Evolutionary conservation across 768 basidiomycete genomes (phyloP).

Genomic region (Clavulina sp.): DNA sequence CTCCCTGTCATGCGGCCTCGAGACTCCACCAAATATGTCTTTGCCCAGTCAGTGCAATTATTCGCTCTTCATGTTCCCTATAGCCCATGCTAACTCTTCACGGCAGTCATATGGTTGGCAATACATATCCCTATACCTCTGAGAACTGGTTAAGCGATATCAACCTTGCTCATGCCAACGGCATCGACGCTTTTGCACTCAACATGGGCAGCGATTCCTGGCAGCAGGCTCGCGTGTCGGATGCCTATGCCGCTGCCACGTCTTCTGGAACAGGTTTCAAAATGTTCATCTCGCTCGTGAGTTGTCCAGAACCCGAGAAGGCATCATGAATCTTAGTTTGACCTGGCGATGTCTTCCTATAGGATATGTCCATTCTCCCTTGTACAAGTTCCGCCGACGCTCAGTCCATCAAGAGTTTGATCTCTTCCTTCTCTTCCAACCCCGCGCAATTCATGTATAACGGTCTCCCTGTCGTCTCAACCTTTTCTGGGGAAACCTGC

Average conservation of each 20-base stretch:
- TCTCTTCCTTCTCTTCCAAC: constrained; percentile 34
- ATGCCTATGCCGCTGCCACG: constrained; percentile 25
- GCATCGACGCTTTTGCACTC: constrained; percentile 22
- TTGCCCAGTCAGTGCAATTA: neutral
- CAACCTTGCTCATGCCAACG: constrained; percentile 6
- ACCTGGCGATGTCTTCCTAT: constrained; percentile 1
- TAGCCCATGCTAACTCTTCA: neutral
- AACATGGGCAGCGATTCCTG: constrained; percentile 24
- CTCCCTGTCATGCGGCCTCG: neutral
- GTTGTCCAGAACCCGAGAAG: constrained; percentile 10
- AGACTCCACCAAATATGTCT: neutral
- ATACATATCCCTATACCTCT: constrained; percentile 10
- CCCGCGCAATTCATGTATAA: constrained; percentile 43
- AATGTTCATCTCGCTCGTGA: constrained; percentile 63
- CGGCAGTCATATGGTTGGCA: constrained; percentile 9
- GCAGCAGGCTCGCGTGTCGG: constrained; percentile 18
- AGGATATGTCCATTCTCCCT: constrained; percentile 26
- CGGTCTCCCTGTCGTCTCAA: constrained; percentile 42
- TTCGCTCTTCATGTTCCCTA: too few species aligned
- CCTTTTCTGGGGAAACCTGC: constrained; percentile 55
- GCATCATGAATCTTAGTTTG: constrained; percentile 16
- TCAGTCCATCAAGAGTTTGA: constrained; percentile 31
- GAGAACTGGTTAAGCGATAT: constrained; percentile 10
- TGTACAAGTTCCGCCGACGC: constrained; percentile 34
- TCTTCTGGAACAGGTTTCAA: constrained; percentile 32